These are phyloP conservation scores for Fraxinus greggii DNA, from an alignment of 305 asterid species.

Conservation along the genomic window DNA sequence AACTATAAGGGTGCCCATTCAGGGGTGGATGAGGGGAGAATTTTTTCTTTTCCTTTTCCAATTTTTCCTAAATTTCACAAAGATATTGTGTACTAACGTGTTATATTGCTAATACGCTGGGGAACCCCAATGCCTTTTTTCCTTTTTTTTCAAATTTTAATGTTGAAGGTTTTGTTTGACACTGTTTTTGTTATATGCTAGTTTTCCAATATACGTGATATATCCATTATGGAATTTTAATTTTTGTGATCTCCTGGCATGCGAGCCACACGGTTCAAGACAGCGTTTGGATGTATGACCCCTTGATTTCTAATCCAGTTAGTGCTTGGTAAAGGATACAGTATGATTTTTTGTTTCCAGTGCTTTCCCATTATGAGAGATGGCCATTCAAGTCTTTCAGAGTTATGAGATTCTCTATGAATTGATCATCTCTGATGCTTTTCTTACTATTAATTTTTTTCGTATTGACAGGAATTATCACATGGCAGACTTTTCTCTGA, in stretches of 20 bases:
- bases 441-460: constrained; percentile 25
- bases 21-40: background rate
- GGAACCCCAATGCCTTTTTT: background rate
- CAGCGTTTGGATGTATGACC: background rate
- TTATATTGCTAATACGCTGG: background rate
- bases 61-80: background rate
- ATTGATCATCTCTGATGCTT: constrained; percentile 19
- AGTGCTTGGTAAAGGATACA: background rate
- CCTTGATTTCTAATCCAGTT: background rate
- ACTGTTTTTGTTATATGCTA: background rate
- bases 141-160: background rate
- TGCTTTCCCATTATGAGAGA: constrained; percentile 3
- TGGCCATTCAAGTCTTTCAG: background rate
- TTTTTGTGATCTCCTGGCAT: background rate
- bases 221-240: background rate
- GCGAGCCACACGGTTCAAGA: background rate
- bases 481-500: constrained; percentile 45
- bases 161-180: background rate
- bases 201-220: background rate
- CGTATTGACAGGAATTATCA: constrained; percentile 67
- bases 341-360: background rate
- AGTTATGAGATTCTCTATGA: constrained; percentile 9
- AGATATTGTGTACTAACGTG: background rate
- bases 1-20: background rate
- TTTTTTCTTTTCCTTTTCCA: background rate